Percentiles rank a stretch among this genome's conserved stretches.
These are phyloP conservation scores for Jacaranda copaia DNA, from an alignment of 257 asterid genomes.

Conservation along the genomic window DNA sequence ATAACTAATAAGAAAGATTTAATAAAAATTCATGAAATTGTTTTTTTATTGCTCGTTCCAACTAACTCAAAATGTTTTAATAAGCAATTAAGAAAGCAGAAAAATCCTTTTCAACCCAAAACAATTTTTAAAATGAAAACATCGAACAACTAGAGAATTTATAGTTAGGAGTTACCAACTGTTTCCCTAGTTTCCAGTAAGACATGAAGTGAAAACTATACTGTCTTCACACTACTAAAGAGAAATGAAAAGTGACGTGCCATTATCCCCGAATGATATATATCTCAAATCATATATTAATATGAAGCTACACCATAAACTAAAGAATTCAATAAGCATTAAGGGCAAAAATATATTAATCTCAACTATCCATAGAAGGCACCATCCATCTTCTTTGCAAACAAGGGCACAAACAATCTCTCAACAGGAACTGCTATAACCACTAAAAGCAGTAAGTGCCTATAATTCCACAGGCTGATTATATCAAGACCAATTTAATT, in stretches of 20 bases:
- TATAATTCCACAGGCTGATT: neutral
- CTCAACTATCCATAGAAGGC: neutral
- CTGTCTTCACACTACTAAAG: neutral
- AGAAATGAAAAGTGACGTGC: neutral
- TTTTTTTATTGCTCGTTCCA: too few relatives aligned
- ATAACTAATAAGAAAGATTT: too few relatives aligned
- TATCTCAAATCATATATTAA: neutral
- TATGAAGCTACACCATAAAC: neutral
- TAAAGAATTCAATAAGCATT: conserved; percentile 5
- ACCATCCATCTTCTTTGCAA: neutral
- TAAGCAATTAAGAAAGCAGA: too few relatives aligned
- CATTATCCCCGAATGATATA: neutral
- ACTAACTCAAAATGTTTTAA: too few relatives aligned
- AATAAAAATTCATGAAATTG: too few relatives aligned
- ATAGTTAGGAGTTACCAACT: too few relatives aligned
- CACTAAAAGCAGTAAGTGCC: neutral
- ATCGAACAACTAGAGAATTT: too few relatives aligned
- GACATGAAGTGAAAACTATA: neutral
- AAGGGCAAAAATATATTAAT: neutral
- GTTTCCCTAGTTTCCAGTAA: too few relatives aligned
- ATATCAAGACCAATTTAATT: conserved; percentile 7
- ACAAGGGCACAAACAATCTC: neutral
- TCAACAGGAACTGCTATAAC: conserved; percentile 8
- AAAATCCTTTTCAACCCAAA: too few relatives aligned
- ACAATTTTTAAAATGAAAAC: too few relatives aligned